phyloP scores from a whole-genome alignment of 2,329 filamentous ascomycete species.

The Claviceps monticola region DNA sequence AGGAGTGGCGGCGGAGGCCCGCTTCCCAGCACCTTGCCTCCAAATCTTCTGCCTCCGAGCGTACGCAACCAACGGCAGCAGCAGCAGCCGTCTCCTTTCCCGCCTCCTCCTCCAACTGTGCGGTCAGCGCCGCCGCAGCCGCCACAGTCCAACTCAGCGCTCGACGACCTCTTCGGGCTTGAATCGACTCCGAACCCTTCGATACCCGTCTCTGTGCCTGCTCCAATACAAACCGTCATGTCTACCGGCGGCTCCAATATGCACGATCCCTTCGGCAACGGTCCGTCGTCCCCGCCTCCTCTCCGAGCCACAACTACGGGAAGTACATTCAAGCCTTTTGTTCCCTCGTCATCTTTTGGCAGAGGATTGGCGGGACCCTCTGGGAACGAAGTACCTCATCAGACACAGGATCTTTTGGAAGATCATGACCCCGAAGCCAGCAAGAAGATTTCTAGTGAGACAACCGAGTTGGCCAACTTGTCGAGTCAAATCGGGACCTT shows the following conservation, averaged over 20 bases:
- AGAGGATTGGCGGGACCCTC: slow-evolving; percentile 63
- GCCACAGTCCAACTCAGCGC: slow-evolving; percentile 58
- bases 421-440: slow-evolving; percentile 80
- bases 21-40: slow-evolving; percentile 64
- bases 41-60: slow-evolving; percentile 72
- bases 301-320: slow-evolving; percentile 32
- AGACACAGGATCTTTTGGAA: slow-evolving; percentile 72
- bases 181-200: slow-evolving; percentile 42
- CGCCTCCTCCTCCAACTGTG: slow-evolving; percentile 25
- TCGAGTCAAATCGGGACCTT: slow-evolving; percentile 90
- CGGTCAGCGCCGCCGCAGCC: slow-evolving; percentile 31
- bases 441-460: slow-evolving; percentile 78
- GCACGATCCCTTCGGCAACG: slow-evolving; percentile 49
- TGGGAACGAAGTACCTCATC: slow-evolving; percentile 45
- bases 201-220: slow-evolving; percentile 23
- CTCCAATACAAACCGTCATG: slow-evolving; percentile 46
- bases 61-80: slow-evolving; percentile 46
- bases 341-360: slow-evolving; percentile 86
- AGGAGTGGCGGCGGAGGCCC: slow-evolving; percentile 50
- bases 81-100: slow-evolving; percentile 13
- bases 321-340: slow-evolving; percentile 70
- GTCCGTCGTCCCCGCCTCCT: slow-evolving; percentile 43
- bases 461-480: slow-evolving; percentile 83
- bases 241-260: slow-evolving; percentile 60
- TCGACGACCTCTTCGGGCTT: slow-evolving; percentile 88